Evolutionary conservation across 805 yeast species (phyloP).

Genomic region (Sugiyamaella americana): DNA sequence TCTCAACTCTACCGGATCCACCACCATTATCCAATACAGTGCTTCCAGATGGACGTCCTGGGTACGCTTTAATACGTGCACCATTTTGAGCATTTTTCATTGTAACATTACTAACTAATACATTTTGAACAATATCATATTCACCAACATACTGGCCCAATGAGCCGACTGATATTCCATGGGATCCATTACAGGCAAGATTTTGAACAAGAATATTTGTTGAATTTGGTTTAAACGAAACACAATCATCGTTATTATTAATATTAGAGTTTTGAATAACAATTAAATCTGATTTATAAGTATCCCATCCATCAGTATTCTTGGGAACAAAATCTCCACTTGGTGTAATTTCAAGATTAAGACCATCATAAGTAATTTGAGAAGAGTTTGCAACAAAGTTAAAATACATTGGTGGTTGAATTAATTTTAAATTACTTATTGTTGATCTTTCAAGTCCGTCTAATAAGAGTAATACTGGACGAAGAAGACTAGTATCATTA

Average conservation of each 20-base stretch:
- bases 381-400: background rate
- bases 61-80: background rate
- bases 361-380: background rate
- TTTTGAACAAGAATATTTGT: slow-evolving; percentile 1
- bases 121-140: background rate
- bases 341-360: background rate
- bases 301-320: background rate
- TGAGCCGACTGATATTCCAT: slow-evolving; percentile 4
- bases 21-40: background rate
- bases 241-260: slow-evolving; percentile 6
- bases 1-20: background rate
- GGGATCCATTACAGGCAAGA: slow-evolving; percentile 2
- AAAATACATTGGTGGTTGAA: background rate
- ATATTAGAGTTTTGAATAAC: slow-evolving; percentile 1
- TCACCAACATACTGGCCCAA: background rate
- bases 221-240: slow-evolving; percentile 1
- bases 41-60: background rate
- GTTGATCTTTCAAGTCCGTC: background rate
- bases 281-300: background rate
- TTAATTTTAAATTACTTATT: too few relatives aligned
- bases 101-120: background rate
- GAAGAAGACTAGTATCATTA: background rate
- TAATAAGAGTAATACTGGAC: background rate
- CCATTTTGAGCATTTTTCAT: background rate
- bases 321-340: background rate